Percentiles rank a stretch among this genome's conserved stretches.
These are phyloP conservation scores for Thraustochytrium sp. DNA, from an alignment of 352 stramenopile genomes.

Conservation along the genomic window DNA sequence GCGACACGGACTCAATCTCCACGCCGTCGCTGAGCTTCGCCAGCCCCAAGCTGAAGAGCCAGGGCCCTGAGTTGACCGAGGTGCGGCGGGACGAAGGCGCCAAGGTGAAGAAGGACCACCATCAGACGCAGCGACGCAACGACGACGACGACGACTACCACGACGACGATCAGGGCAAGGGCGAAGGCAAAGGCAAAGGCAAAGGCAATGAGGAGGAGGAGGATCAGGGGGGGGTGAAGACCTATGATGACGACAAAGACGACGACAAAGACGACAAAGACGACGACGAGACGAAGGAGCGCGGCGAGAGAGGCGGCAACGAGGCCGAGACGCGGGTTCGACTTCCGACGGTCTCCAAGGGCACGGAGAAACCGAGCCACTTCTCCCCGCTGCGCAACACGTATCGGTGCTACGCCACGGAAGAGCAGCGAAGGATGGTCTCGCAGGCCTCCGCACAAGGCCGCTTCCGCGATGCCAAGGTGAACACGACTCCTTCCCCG, in stretches of 20 bases:
- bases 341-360: neutral
- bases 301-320: too few species aligned
- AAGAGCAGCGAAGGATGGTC: neutral
- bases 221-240: neutral
- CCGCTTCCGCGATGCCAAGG: neutral
- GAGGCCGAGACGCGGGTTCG: too few species aligned
- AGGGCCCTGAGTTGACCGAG: neutral
- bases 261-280: too few species aligned
- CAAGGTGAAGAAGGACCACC: neutral
- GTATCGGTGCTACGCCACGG: neutral
- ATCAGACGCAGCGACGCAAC: neutral
- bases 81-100: neutral
- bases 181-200: neutral
- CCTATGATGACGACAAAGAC: neutral
- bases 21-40: too few species aligned
- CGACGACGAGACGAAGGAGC: too few species aligned
- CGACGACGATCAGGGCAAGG: neutral
- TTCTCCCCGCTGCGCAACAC: slow-evolving; percentile 32
- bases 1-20: too few species aligned
- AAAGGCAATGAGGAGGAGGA: neutral
- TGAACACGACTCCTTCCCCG: neutral
- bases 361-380: neutral
- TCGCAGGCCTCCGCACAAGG: neutral
- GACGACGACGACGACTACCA: neutral
- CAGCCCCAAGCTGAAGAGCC: too few species aligned